phyloP scores from a whole-genome alignment of 108 stramenopile species.

The Cylindrotheca fusiformis region DNA sequence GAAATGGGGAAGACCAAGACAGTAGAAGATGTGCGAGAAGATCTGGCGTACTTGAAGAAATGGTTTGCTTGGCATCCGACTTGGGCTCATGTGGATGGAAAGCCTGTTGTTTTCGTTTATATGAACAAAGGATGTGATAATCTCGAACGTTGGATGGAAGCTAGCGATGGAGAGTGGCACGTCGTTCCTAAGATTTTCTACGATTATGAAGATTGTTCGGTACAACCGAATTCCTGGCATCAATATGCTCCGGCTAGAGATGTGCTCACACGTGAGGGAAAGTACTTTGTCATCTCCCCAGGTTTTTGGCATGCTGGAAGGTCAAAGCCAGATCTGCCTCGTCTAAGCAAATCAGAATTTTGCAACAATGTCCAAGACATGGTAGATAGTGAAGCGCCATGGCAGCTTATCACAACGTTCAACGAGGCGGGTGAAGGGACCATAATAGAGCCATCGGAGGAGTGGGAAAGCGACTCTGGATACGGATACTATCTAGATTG shows the following conservation, averaged over 20 bases:
- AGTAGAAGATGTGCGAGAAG: slow-evolving; percentile 3
- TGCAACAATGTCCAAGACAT: slow-evolving; percentile 16
- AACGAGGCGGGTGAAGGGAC: slow-evolving; percentile 35
- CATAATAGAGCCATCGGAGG: slow-evolving; percentile 11
- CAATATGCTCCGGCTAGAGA: slow-evolving; percentile 14
- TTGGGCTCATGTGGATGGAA: slow-evolving; percentile 20
- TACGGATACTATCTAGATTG: slow-evolving; percentile 28
- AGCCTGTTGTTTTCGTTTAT: slow-evolving; percentile 25
- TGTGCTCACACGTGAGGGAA: slow-evolving; percentile 3
- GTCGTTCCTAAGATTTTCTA: slow-evolving; percentile 22
- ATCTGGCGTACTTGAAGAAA: slow-evolving; percentile 26
- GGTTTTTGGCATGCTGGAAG: slow-evolving; percentile 24
- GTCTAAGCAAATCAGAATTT: slow-evolving; percentile 1
- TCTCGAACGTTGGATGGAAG: slow-evolving; percentile 14
- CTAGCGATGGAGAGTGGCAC: slow-evolving; percentile 19
- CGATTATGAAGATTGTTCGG: slow-evolving; percentile 5
- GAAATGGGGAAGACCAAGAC: slow-evolving; percentile 5
- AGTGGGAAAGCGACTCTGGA: slow-evolving; percentile 27
- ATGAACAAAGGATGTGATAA: slow-evolving; percentile 19
- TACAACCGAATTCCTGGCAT: slow-evolving; percentile 25
- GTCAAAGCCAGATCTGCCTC: slow-evolving; percentile 4
- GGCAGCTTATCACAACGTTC: slow-evolving; percentile 28
- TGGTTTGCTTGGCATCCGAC: slow-evolving; percentile 29
- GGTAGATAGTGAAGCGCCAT: slow-evolving; percentile 8
- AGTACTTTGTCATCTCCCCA: slow-evolving; percentile 19